Conservation (phyloP, 345 rosid genomes). For the Salix suchowensis region DNA sequence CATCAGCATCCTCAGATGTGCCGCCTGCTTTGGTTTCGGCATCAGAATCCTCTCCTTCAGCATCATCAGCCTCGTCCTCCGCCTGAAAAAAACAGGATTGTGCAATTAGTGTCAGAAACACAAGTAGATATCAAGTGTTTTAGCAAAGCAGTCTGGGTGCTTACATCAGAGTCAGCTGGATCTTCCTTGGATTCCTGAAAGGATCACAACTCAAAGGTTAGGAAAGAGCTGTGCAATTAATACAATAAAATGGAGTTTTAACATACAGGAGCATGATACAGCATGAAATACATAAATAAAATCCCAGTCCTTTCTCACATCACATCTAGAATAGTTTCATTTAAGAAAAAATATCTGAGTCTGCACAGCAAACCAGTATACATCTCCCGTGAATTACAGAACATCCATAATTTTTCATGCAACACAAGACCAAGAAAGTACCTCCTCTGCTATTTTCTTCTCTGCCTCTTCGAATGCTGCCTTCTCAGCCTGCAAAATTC, state of each 20-base stretch:
- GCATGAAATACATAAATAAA: not conserved
- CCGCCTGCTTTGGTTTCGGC: slow-evolving; percentile 44
- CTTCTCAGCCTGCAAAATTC: slow-evolving; percentile 75
- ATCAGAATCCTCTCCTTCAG: slow-evolving; percentile 40
- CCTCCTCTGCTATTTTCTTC: slow-evolving; percentile 84
- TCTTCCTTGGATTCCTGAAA: slow-evolving; percentile 65
- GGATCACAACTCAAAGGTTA: slow-evolving; percentile 1
- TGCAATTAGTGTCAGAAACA: slow-evolving; percentile 4
- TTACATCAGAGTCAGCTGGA: slow-evolving; percentile 72
- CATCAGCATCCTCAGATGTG: slow-evolving; percentile 28
- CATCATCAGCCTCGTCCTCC: slow-evolving; percentile 40
- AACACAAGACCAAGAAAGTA: slow-evolving; percentile 12
- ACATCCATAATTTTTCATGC: not conserved
- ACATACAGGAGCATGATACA: not conserved
- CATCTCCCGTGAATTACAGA: not conserved
- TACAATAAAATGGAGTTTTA: not conserved
- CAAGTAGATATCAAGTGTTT: not conserved
- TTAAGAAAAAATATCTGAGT: not conserved
- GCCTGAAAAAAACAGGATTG: slow-evolving; percentile 33
- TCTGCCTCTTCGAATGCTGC: slow-evolving; percentile 92
- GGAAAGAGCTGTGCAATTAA: not conserved
- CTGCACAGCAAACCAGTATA: not conserved
- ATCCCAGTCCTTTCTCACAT: not conserved
- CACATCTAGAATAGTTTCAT: not conserved
- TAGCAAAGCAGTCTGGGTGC: slow-evolving; percentile 4